Conservation (phyloP, 306 rosid species). For the Pterocarpus macrocarpus region DNA sequence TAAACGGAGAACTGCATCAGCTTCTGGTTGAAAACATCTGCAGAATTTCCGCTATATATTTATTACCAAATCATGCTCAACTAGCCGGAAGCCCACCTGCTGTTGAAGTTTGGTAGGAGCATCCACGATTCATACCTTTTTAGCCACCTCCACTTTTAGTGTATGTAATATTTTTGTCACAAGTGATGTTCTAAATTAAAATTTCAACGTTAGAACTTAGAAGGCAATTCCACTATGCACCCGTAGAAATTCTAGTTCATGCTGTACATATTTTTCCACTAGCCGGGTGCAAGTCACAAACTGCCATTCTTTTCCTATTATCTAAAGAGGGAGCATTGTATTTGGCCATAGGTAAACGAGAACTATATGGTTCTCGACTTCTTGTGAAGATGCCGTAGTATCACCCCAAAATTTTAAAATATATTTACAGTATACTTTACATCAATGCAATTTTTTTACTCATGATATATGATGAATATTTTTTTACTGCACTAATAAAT, state of each 20-base stretch:
- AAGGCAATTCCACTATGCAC: slow-evolving; percentile 40
- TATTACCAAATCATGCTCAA: slow-evolving; percentile 32
- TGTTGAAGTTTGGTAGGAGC: slow-evolving; percentile 71
- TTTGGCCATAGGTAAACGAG: neutral
- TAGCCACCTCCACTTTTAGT: slow-evolving; percentile 25
- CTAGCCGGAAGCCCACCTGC: slow-evolving; percentile 32
- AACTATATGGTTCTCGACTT: neutral
- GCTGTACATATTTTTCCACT: slow-evolving; percentile 45
- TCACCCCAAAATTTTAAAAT: slow-evolving; percentile 1
- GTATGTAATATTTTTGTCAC: slow-evolving; percentile 44
- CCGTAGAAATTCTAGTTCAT: neutral
- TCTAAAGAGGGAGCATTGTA: neutral
- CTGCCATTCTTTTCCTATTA: slow-evolving; percentile 6
- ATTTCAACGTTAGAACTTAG: slow-evolving; percentile 18
- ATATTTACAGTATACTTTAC: neutral
- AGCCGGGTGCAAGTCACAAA: slow-evolving; percentile 35
- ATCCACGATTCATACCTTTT: slow-evolving; percentile 6
- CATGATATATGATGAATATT: no score
- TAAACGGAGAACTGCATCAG: slow-evolving; percentile 61
- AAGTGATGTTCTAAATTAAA: slow-evolving; percentile 26
- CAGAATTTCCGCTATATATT: slow-evolving; percentile 6
- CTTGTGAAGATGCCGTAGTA: neutral
- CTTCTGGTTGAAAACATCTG: slow-evolving; percentile 60
- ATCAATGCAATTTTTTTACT: no score
- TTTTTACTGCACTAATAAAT: no score